phyloP scores from a whole-genome alignment of 2,329 filamentous ascomycete species.

The Pestalotiopsis sp. region DNA sequence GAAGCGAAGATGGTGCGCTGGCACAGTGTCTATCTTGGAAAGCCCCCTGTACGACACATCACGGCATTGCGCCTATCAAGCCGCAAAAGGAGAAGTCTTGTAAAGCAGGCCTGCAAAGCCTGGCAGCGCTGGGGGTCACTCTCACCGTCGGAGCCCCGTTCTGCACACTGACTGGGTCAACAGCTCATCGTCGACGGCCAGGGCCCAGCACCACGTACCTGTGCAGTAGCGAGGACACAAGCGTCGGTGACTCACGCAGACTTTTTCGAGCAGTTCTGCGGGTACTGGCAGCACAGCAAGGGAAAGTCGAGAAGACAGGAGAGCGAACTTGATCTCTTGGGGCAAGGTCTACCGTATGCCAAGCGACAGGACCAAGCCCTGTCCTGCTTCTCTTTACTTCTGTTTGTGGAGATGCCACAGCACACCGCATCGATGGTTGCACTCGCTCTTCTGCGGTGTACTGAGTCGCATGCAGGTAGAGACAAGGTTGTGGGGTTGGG shows the following conservation, averaged over 20 bases:
- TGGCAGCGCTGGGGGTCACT: background rate
- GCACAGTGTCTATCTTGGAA: background rate
- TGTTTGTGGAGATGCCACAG: background rate
- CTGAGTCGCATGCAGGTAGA: background rate
- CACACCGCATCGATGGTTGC: conserved; percentile 2
- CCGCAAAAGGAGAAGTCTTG: conserved; percentile 10
- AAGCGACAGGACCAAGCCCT: background rate
- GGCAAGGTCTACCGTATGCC: background rate
- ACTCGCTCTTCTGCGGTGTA: background rate
- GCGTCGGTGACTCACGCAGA: conserved; percentile 30
- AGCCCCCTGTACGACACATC: conserved; percentile 4
- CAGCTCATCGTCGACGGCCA: conserved; percentile 2
- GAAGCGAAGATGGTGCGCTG: background rate
- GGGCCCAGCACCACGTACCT: conserved; percentile 14
- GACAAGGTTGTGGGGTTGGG: conserved; percentile 2
- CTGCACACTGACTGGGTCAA: conserved; percentile 21
- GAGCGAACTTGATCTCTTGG: conserved; percentile 14
- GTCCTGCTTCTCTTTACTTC: background rate
- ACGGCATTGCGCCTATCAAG: conserved; percentile 21
- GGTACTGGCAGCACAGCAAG: conserved; percentile 22
- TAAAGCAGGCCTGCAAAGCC: conserved; percentile 11
- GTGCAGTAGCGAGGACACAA: conserved; percentile 8
- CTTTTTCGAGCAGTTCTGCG: conserved; percentile 20
- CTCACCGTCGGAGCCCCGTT: conserved; percentile 18
- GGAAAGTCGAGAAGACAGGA: background rate